Evolutionary conservation across 2,329 filamentous ascomycete genomes (phyloP).

Genomic region (Hypoxylon sp.): DNA sequence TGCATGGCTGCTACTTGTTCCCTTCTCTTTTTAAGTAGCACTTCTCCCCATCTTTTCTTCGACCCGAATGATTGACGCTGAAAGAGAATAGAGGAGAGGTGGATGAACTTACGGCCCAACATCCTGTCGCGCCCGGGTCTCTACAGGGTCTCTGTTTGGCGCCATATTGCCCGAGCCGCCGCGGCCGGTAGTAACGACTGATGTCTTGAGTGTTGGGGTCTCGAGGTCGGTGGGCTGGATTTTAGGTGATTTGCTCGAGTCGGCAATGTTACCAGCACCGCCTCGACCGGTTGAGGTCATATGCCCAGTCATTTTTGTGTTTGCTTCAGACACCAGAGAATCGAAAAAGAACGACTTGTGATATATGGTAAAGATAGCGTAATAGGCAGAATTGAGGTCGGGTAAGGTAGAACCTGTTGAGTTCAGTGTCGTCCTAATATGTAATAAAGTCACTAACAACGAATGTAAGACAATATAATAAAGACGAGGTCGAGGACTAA

Average conservation of each 20-base stretch:
- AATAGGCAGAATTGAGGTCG: not conserved
- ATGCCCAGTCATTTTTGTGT: slow-evolving; percentile 56
- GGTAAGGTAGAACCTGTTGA: not conserved
- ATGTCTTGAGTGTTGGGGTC: slow-evolving; percentile 85
- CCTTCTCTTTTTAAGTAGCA: not conserved
- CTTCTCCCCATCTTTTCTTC: not conserved
- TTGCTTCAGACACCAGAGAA: not conserved
- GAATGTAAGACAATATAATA: slow-evolving; percentile 6
- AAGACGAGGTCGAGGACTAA: slow-evolving; percentile 12
- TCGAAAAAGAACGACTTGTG: not conserved
- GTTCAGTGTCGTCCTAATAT: not conserved
- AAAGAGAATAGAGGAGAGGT: not conserved
- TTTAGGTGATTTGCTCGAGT: slow-evolving; percentile 63
- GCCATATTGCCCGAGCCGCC: slow-evolving; percentile 93
- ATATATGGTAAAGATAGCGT: not conserved
- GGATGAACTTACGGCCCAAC: slow-evolving; percentile 74
- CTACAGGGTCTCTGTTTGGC: slow-evolving; percentile 75
- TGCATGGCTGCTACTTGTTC: not conserved
- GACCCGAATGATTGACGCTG: not conserved
- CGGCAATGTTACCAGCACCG: slow-evolving; percentile 82
- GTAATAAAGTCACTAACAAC: not conserved
- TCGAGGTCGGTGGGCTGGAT: slow-evolving; percentile 75
- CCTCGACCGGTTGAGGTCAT: slow-evolving; percentile 80
- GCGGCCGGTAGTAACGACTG: slow-evolving; percentile 90
- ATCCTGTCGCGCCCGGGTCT: slow-evolving; percentile 86